Evolutionary conservation across 2,329 filamentous ascomycete species (phyloP).

Genomic region (Aspergillus sclerotialis): DNA sequence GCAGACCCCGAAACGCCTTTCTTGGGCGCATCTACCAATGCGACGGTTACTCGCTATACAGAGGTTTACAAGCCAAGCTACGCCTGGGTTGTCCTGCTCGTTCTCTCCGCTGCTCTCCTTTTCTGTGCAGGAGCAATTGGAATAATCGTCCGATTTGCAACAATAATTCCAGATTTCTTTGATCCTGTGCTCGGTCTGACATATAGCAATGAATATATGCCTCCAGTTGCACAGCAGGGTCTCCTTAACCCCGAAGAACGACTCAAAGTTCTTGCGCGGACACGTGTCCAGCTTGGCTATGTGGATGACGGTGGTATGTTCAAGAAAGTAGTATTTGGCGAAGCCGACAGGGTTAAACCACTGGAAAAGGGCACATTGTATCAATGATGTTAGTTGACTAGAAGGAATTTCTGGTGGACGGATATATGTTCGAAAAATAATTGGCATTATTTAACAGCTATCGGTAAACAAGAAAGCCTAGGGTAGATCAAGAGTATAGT

Average conservation of each 20-base stretch:
- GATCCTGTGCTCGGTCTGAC: slow-evolving; percentile 4
- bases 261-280: background rate
- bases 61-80: slow-evolving; percentile 2
- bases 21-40: slow-evolving; percentile 4
- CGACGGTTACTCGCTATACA: slow-evolving; percentile 1
- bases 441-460: too few relatives aligned
- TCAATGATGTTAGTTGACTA: too few relatives aligned
- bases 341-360: background rate
- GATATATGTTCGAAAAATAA: too few relatives aligned
- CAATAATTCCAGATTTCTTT: slow-evolving; percentile 3
- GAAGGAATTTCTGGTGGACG: too few relatives aligned
- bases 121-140: background rate
- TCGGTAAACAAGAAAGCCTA: too few relatives aligned
- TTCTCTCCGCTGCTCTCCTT: background rate
- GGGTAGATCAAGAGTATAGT: too few relatives aligned
- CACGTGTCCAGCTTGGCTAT: slow-evolving; percentile 1
- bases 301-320: background rate
- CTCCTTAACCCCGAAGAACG: slow-evolving; percentile 1
- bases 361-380: slow-evolving; percentile 1
- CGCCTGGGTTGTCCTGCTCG: slow-evolving; percentile 1
- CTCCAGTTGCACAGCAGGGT: background rate
- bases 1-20: too few relatives aligned
- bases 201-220: slow-evolving; percentile 2
- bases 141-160: slow-evolving; percentile 1
- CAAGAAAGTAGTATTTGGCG: slow-evolving; percentile 1